A percentile compares a stretch with the other conserved stretches of the same genome.
Evolutionary conservation across 441 rosid genomes (phyloP).

Genomic region (Capsella rubella): DNA sequence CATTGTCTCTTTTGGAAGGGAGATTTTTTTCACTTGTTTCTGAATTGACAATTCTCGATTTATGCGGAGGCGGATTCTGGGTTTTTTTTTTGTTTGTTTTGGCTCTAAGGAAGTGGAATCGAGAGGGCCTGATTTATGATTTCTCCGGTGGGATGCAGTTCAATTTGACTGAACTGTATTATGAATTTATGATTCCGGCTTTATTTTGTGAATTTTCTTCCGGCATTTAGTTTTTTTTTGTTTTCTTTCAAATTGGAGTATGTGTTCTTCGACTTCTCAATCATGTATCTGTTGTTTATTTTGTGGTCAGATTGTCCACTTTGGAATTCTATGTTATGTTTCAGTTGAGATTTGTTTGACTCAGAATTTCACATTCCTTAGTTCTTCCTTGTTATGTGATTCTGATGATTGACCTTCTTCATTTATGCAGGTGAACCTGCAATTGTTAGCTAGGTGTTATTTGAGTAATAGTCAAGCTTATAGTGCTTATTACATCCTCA

Average conservation of each 20-base stretch:
- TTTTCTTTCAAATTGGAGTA: too few relatives aligned
- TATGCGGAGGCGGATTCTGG: neutral
- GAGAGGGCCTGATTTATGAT: neutral
- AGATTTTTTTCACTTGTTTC: neutral
- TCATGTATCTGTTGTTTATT: neutral
- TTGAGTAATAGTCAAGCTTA: slow-evolving; percentile 57
- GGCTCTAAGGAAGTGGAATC: neutral
- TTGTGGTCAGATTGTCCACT: too few relatives aligned
- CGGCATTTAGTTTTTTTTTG: too few relatives aligned
- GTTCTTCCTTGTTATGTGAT: neutral
- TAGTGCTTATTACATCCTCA: slow-evolving; percentile 58
- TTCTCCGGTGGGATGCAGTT: neutral
- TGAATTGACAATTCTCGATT: neutral
- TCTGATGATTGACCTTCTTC: slow-evolving; percentile 6
- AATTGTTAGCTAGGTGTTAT: slow-evolving; percentile 66
- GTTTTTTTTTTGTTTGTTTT: too few relatives aligned
- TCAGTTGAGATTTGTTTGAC: neutral
- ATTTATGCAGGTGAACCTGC: slow-evolving; percentile 55
- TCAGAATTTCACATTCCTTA: neutral
- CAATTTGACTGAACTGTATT: slow-evolving; percentile 6
- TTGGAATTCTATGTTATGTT: neutral
- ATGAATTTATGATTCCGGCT: neutral
- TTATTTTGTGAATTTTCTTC: neutral
- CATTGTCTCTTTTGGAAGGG: neutral
- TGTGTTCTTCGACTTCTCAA: neutral